phyloP scores from a whole-genome alignment of 768 basidiomycete genomes.

The Daedaleopsis sinensis region DNA sequence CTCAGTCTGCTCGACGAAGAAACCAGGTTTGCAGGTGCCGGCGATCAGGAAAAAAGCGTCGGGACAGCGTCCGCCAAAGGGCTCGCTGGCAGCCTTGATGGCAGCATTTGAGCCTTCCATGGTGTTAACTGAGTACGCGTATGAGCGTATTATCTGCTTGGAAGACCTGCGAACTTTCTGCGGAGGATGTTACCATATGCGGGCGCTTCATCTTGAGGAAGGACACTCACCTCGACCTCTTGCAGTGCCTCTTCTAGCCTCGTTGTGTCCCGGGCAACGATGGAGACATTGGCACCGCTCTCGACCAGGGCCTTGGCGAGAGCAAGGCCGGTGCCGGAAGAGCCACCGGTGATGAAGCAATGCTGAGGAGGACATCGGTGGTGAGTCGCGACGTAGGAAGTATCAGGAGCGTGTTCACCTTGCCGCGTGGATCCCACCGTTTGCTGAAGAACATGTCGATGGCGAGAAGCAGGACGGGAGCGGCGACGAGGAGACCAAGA shows the following conservation, averaged over 20 bases:
- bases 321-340: slow-evolving; percentile 77
- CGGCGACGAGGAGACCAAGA: neutral
- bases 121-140: slow-evolving; percentile 66
- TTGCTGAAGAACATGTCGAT: neutral
- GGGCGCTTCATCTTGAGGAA: no score
- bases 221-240: slow-evolving; percentile 62
- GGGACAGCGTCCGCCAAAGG: slow-evolving; percentile 61
- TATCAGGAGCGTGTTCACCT: neutral
- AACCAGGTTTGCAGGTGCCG: slow-evolving; percentile 69
- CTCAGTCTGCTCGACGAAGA: slow-evolving; percentile 72
- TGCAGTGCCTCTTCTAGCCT: slow-evolving; percentile 62
- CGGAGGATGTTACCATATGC: no score
- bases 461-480: neutral
- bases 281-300: slow-evolving; percentile 81
- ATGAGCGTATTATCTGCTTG: slow-evolving; percentile 62
- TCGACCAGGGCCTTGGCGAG: slow-evolving; percentile 67
- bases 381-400: no score
- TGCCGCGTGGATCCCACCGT: neutral
- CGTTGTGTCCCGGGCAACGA: slow-evolving; percentile 75
- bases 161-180: slow-evolving; percentile 47
- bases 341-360: slow-evolving; percentile 75
- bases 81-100: slow-evolving; percentile 57
- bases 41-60: slow-evolving; percentile 84
- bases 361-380: neutral
- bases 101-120: slow-evolving; percentile 59